Conservation (phyloP, 371 early-diverging fungal species). For the Circinella umbellata region DNA sequence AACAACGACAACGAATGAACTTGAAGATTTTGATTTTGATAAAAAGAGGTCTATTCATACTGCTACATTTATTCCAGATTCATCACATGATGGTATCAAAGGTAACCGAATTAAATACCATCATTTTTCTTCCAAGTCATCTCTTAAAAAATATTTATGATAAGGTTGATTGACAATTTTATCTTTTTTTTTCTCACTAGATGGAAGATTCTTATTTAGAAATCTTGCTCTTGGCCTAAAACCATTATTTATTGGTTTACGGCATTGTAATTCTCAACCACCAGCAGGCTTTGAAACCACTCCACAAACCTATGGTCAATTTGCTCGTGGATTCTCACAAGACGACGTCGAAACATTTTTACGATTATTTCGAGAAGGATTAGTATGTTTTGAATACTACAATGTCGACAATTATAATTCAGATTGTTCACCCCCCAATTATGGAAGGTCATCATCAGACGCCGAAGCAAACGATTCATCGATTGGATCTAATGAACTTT, state of each 20-base stretch:
- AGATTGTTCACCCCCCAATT: constrained; percentile 49
- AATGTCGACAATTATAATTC: constrained; percentile 73
- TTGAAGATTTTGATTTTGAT: constrained; percentile 83
- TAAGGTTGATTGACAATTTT: too few species aligned
- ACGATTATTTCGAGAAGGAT: constrained; percentile 82
- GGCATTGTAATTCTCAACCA: constrained; percentile 73
- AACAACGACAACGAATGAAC: constrained; percentile 16
- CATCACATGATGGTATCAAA: constrained; percentile 75
- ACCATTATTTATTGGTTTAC: constrained; percentile 76
- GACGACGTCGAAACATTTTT: constrained; percentile 74
- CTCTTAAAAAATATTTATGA: too few species aligned
- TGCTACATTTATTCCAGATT: constrained; percentile 62
- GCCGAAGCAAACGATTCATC: constrained; percentile 33
- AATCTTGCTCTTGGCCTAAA: constrained; percentile 88
- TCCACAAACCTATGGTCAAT: constrained; percentile 39
- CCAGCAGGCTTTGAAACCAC: constrained; percentile 43
- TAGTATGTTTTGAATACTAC: constrained; percentile 88
- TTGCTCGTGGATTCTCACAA: constrained; percentile 71
- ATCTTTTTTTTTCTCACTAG: constrained; percentile 28
- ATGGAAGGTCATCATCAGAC: constrained; percentile 2
- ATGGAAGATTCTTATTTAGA: constrained; percentile 82
- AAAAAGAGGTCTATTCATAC: constrained; percentile 80
- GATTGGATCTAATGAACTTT: constrained; percentile 36
- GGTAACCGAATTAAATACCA: constrained; percentile 40
- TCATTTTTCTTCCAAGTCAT: too few species aligned